A percentile compares a stretch with the other conserved stretches of the same genome.
phyloP scores from a whole-genome alignment of 2,329 filamentous ascomycete genomes.

The Pyrenochaeta sp. region DNA sequence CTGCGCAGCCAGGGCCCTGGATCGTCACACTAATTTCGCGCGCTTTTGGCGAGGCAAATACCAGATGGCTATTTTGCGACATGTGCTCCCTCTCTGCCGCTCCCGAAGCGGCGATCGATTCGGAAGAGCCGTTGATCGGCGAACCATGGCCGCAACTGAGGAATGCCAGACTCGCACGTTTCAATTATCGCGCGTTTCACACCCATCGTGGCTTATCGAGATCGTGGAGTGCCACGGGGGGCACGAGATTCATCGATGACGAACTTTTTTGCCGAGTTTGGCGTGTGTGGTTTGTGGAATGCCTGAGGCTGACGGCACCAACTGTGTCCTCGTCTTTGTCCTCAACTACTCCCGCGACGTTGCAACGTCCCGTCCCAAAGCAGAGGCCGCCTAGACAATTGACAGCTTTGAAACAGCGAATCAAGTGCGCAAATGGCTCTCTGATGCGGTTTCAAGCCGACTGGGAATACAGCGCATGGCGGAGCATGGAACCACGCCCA shows the following conservation, averaged over 20 bases:
- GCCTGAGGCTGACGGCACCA: too few species aligned
- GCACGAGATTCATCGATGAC: too few species aligned
- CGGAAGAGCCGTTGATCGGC: constrained; percentile 35
- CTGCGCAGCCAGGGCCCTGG: not conserved
- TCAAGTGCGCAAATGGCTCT: constrained; percentile 7
- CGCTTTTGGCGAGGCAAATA: too few species aligned
- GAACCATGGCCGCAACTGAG: constrained; percentile 10
- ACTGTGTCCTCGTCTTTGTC: too few species aligned
- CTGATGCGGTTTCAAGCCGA: constrained; percentile 5
- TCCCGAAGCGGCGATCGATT: constrained; percentile 23
- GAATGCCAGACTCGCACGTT: too few species aligned
- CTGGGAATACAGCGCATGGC: constrained; percentile 36
- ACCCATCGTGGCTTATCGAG: constrained; percentile 14
- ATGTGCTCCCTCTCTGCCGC: constrained; percentile 18
- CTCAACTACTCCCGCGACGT: constrained; percentile 28
- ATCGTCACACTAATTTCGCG: constrained; percentile 7
- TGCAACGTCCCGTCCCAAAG: constrained; percentile 30
- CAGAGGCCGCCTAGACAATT: constrained; percentile 22
- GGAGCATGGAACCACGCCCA: constrained; percentile 24
- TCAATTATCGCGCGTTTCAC: constrained; percentile 34
- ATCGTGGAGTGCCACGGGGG: too few species aligned
- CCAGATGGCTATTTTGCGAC: too few species aligned
- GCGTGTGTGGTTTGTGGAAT: too few species aligned
- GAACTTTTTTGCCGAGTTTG: too few species aligned
- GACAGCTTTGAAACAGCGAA: constrained; percentile 18